phyloP scores from a whole-genome alignment of 2,329 filamentous ascomycete genomes.

The Clonostachys chloroleuca region DNA sequence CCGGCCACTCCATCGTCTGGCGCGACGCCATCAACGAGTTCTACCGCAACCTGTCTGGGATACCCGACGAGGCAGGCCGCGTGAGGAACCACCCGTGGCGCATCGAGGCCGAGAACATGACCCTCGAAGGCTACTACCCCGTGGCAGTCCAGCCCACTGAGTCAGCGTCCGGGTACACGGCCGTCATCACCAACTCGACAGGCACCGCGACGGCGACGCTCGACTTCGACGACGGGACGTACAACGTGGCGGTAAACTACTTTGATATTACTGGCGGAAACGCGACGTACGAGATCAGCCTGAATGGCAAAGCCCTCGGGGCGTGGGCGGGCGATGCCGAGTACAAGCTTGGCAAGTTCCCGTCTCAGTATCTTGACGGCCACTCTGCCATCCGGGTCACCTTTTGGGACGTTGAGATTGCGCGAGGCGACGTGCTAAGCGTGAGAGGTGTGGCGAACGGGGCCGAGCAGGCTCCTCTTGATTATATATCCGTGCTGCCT shows the following conservation, averaged over 20 bases:
- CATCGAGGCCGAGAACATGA: conserved; percentile 67
- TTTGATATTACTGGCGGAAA: conserved; percentile 58
- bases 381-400: conserved; percentile 61
- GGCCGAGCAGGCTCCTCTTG: conserved; percentile 58
- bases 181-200: conserved; percentile 47
- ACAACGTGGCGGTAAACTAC: conserved; percentile 63
- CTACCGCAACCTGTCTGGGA: conserved; percentile 56
- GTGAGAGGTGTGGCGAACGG: conserved; percentile 56
- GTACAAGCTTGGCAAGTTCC: conserved; percentile 52
- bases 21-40: conserved; percentile 62
- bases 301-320: conserved; percentile 49
- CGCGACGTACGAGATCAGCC: conserved; percentile 47
- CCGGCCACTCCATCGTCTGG: conserved; percentile 68
- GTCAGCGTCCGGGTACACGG: conserved; percentile 48
- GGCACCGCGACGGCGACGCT: conserved; percentile 41
- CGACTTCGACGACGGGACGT: conserved; percentile 44
- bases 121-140: conserved; percentile 49
- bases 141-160: conserved; percentile 54
- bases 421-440: conserved; percentile 45
- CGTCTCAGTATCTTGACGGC: conserved; percentile 56
- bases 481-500: conserved; percentile 62
- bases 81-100: conserved; percentile 60
- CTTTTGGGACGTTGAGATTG: conserved; percentile 44
- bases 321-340: conserved; percentile 58
- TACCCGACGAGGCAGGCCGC: conserved; percentile 49